Evolutionary conservation across 2,329 filamentous ascomycete genomes (phyloP).

Genomic region (Calonectria henricotiae): DNA sequence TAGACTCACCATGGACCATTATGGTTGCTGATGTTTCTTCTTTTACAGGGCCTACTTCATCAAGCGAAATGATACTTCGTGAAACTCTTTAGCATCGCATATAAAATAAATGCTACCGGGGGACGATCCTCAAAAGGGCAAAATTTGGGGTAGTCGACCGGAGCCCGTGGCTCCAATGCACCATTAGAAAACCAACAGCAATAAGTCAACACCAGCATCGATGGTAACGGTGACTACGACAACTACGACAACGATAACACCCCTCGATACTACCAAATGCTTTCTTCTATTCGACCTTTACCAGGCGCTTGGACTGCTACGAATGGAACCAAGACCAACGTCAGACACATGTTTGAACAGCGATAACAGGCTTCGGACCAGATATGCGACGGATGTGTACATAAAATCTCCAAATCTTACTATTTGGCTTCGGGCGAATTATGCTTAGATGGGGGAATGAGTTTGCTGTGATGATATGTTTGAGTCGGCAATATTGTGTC

Average conservation of each 20-base stretch:
- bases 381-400: slow-evolving; percentile 46
- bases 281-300: slow-evolving; percentile 40
- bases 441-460: slow-evolving; percentile 43
- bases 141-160: slow-evolving; percentile 32
- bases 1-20: too few species aligned
- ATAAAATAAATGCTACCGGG: slow-evolving; percentile 34
- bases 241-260: slow-evolving; percentile 27
- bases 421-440: slow-evolving; percentile 33
- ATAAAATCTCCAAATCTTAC: slow-evolving; percentile 48
- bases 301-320: slow-evolving; percentile 26
- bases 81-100: slow-evolving; percentile 40
- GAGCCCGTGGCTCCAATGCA: slow-evolving; percentile 32
- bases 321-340: not conserved
- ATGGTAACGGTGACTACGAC: slow-evolving; percentile 22
- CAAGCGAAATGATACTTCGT: slow-evolving; percentile 65
- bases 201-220: slow-evolving; percentile 30
- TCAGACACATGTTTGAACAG: slow-evolving; percentile 11
- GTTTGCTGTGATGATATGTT: slow-evolving; percentile 47
- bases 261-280: slow-evolving; percentile 38
- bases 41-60: slow-evolving; percentile 73
- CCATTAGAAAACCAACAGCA: slow-evolving; percentile 33
- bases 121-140: slow-evolving; percentile 28
- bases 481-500: slow-evolving; percentile 42
- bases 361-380: slow-evolving; percentile 26
- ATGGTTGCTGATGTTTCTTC: slow-evolving; percentile 26